phyloP scores from a whole-genome alignment of 768 basidiomycete species.

The Dentipellis sp. region DNA sequence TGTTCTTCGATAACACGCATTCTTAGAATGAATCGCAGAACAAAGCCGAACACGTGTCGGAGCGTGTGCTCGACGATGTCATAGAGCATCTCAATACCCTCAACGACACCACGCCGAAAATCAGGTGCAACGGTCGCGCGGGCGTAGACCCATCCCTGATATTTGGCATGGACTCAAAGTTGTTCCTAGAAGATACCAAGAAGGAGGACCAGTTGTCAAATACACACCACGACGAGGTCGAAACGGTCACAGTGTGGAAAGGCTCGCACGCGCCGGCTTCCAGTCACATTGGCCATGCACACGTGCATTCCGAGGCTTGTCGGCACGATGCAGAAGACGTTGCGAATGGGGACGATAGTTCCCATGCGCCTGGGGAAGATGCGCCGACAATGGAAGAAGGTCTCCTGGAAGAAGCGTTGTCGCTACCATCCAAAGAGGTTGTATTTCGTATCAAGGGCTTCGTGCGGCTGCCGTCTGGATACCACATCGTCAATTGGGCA shows the following conservation, averaged over 20 bases:
- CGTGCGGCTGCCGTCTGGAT: constrained; percentile 34
- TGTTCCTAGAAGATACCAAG: constrained; percentile 36
- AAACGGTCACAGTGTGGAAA: constrained; percentile 58
- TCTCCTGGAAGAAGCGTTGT: constrained; percentile 38
- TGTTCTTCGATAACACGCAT: not conserved
- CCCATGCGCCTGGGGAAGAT: not conserved
- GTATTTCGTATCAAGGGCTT: constrained; percentile 88
- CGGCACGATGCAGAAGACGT: not conserved
- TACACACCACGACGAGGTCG: constrained; percentile 75
- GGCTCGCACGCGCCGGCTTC: constrained; percentile 20
- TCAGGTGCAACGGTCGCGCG: constrained; percentile 51
- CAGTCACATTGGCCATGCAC: constrained; percentile 12
- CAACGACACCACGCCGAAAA: constrained; percentile 85
- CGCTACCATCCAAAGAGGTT: constrained; percentile 49
- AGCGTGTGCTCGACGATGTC: constrained; percentile 71
- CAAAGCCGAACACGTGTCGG: constrained; percentile 84
- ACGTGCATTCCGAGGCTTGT: constrained; percentile 6
- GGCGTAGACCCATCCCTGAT: constrained; percentile 73
- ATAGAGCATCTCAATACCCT: constrained; percentile 83
- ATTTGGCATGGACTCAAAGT: constrained; percentile 84
- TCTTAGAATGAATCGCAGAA: constrained; percentile 36
- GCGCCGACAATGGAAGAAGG: constrained; percentile 23
- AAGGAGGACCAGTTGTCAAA: constrained; percentile 12
- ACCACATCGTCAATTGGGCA: constrained; percentile 82
- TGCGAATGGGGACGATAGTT: not conserved